Percentiles rank a stretch among this genome's conserved stretches.
Conservation (phyloP, 768 basidiomycete species). For the Phylloporus sp. region DNA sequence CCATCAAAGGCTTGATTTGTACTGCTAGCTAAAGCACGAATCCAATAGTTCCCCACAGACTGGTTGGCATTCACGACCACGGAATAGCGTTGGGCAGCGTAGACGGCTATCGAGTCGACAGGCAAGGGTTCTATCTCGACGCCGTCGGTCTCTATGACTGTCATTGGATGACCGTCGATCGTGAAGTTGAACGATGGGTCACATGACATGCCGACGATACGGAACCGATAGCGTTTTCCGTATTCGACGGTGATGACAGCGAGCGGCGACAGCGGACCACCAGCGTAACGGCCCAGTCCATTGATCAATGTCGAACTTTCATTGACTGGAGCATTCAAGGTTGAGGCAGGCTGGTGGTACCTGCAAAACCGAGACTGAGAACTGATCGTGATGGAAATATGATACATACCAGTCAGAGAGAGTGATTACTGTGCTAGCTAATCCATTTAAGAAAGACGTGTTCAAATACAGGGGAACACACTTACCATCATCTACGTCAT, state of each 20-base stretch:
- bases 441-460: not conserved
- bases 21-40: constrained; percentile 28
- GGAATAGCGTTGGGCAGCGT: constrained; percentile 49
- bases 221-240: constrained; percentile 37
- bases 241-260: constrained; percentile 33
- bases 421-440: constrained; percentile 41
- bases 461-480: not conserved
- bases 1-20: constrained; percentile 23
- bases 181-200: constrained; percentile 41
- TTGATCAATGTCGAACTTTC: constrained; percentile 37
- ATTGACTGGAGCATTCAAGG: constrained; percentile 1
- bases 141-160: constrained; percentile 46
- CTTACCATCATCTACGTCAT: constrained; percentile 44
- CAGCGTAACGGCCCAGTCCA: constrained; percentile 34
- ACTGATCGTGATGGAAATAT: constrained; percentile 26
- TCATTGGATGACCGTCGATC: constrained; percentile 43
- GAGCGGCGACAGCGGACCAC: constrained; percentile 33
- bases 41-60: constrained; percentile 38
- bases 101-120: constrained; percentile 44
- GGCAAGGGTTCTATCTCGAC: constrained; percentile 35
- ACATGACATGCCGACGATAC: constrained; percentile 39
- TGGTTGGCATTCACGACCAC: constrained; percentile 36
- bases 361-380: constrained; percentile 1
- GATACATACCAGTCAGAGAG: constrained; percentile 27
- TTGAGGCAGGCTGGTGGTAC: constrained; percentile 10